Evolutionary conservation across 2,329 filamentous ascomycete species (phyloP).

Genomic region (Pyrenochaeta sp.): DNA sequence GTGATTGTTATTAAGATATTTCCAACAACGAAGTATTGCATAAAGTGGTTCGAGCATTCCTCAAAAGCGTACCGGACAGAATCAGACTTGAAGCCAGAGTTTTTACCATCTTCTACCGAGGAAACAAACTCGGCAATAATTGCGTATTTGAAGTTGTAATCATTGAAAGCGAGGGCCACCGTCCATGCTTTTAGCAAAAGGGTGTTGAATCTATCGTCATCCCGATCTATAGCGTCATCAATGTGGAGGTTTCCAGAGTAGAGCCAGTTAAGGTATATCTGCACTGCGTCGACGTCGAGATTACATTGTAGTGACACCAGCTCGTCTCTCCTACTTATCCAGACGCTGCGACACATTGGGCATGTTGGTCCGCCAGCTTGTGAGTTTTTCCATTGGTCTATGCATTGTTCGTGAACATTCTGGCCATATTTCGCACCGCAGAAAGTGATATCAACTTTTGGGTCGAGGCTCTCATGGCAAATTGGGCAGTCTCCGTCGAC

Average conservation of each 20-base stretch:
- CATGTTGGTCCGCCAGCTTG: too few relatives aligned
- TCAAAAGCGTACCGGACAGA: too few relatives aligned
- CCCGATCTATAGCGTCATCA: neutral
- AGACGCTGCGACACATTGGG: slow-evolving; percentile 23
- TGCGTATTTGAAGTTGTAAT: neutral
- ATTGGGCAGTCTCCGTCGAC: slow-evolving; percentile 21
- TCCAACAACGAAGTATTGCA: too few relatives aligned
- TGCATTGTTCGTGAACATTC: slow-evolving; percentile 26
- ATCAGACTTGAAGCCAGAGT: too few relatives aligned
- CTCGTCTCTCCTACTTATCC: too few relatives aligned
- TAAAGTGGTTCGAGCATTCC: too few relatives aligned
- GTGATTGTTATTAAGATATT: too few relatives aligned
- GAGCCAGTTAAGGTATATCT: slow-evolving; percentile 24
- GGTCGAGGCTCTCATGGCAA: slow-evolving; percentile 19
- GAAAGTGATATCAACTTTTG: slow-evolving; percentile 17
- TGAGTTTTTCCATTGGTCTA: slow-evolving; percentile 9
- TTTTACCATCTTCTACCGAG: too few relatives aligned
- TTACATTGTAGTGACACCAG: too few relatives aligned
- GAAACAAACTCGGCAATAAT: too few relatives aligned
- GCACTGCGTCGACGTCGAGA: slow-evolving; percentile 7
- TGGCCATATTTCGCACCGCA: slow-evolving; percentile 27
- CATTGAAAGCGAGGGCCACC: neutral
- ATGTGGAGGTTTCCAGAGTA: slow-evolving; percentile 11
- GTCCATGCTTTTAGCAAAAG: slow-evolving; percentile 6
- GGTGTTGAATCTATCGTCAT: slow-evolving; percentile 1